Evolutionary conservation across 805 yeast genomes (phyloP).

Genomic region (Candida arabinofermentans): DNA sequence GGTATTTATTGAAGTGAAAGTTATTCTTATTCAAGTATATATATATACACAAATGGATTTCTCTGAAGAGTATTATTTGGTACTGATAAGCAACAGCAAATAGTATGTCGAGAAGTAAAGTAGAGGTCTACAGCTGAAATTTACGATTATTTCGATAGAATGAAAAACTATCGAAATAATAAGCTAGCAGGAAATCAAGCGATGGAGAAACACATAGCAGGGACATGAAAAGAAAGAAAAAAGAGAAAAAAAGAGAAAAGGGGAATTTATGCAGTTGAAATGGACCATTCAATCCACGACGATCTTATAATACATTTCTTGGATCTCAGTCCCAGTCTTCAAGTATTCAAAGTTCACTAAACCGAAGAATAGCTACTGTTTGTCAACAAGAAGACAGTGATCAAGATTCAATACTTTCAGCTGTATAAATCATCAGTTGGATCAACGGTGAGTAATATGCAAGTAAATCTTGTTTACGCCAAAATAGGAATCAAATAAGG

Average conservation of each 20-base stretch:
- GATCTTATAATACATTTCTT: conserved; percentile 1
- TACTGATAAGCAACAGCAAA: too few species aligned
- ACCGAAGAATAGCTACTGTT: conserved; percentile 18
- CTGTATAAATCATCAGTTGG: conserved; percentile 4
- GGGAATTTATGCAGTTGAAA: conserved; percentile 53
- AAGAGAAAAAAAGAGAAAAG: conserved; percentile 4
- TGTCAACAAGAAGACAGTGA: not conserved
- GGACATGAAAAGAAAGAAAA: not conserved
- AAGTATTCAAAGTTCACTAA: conserved; percentile 6
- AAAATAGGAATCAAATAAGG: conserved; percentile 82
- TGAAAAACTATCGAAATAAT: too few species aligned
- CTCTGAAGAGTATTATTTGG: too few species aligned
- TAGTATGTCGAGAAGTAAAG: too few species aligned
- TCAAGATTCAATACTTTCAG: not conserved
- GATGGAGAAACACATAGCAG: not conserved
- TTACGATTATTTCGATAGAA: too few species aligned
- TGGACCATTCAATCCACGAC: conserved; percentile 60
- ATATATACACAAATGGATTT: too few species aligned
- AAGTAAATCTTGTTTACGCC: conserved; percentile 76
- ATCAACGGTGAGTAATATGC: conserved; percentile 71
- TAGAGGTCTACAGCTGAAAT: too few species aligned
- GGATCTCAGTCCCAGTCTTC: not conserved
- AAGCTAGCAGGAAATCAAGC: too few species aligned
- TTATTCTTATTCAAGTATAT: too few species aligned
- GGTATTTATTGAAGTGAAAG: too few species aligned